phyloP scores from a whole-genome alignment of 2,329 filamentous ascomycete genomes.

The Epichloe amarillans region DNA sequence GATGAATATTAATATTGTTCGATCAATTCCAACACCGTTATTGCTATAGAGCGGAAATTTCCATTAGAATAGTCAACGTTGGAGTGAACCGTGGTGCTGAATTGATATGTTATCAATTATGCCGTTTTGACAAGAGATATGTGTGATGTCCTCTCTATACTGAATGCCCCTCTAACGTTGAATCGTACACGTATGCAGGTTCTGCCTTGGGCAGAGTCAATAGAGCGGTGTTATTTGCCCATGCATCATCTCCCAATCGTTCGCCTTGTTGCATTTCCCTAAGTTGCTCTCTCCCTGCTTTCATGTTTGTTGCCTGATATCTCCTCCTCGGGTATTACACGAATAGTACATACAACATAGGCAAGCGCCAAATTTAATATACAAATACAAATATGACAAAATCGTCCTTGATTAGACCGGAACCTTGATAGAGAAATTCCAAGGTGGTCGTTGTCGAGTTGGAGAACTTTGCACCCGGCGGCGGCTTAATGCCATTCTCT shows the following conservation, averaged over 20 bases:
- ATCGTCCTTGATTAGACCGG: not conserved
- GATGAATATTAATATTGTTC: too few relatives aligned
- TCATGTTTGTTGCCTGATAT: constrained; percentile 1
- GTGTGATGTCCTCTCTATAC: constrained; percentile 10
- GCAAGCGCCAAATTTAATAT: constrained; percentile 2
- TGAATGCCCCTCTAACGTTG: constrained; percentile 5
- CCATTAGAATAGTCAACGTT: not conserved
- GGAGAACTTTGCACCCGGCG: not conserved
- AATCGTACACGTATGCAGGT: constrained; percentile 19
- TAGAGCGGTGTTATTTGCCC: constrained; percentile 21
- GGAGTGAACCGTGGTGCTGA: not conserved
- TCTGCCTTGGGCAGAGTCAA: constrained; percentile 10
- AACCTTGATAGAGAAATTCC: not conserved
- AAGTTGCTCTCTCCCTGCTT: not conserved
- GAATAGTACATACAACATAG: constrained; percentile 9
- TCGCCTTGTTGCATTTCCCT: not conserved
- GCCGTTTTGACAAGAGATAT: constrained; percentile 2
- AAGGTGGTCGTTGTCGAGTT: not conserved
- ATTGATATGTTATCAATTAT: not conserved
- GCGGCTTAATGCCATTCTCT: constrained; percentile 57
- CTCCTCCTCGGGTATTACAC: constrained; percentile 5
- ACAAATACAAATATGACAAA: constrained; percentile 1
- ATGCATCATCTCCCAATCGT: constrained; percentile 11
- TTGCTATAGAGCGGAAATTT: not conserved
- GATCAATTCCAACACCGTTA: not conserved